Base-by-base conservation (phyloP, 345 rosid genomes). In the Kernera saxatilis region DNA sequence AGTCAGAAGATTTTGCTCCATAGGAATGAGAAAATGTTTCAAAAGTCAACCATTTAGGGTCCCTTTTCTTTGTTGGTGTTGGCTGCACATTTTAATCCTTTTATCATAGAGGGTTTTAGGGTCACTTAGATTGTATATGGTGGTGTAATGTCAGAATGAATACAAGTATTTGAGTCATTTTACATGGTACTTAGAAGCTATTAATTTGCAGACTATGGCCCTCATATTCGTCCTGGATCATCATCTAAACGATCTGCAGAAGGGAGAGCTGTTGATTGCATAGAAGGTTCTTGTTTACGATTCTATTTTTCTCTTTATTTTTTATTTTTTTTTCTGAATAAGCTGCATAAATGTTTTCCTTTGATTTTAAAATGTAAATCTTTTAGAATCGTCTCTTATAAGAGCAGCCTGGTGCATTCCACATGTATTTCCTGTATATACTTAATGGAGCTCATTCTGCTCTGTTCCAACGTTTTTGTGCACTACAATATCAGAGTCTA, bases 211-310 rank as follows among this genome's bases (percentile, higher is more conserved):
- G 96, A 87, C 21, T 66, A 63, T 57, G 59, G 78, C 43, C 68
- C 79, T 75, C 81, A 77, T 30, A 76, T 75, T 50, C 77, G 71
- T 43, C 84, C 86, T 40, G 83, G 69, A 59, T 81, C 89, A 45
- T 81, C 89, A 40, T 79, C 84, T 61, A 75, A 73, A 64, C 70
- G 74, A 64, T 64, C 46, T 3, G 52, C n/a, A 29, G 77, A 81
- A 67, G 91, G 83, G 66, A 64, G 74, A 17, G 58, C 17, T 9
- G 81, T 51, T 17, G 65, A 75, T 59, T 77, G 77, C 79, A 39
- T 43, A 52, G 40, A 33, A 75, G 85, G 91, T 83, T 53, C 75
- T 84, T 78, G 23, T 6, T 55, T 27, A n/a, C 37, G 30, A 55
- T 4, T n/a, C 19, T n/a, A 8, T 55, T 55, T 5, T 54, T 26